A percentile compares a stretch with the other conserved stretches of the same genome.
Evolutionary conservation across 768 basidiomycete genomes (phyloP).

Genomic region (Tulasnella sp.): DNA sequence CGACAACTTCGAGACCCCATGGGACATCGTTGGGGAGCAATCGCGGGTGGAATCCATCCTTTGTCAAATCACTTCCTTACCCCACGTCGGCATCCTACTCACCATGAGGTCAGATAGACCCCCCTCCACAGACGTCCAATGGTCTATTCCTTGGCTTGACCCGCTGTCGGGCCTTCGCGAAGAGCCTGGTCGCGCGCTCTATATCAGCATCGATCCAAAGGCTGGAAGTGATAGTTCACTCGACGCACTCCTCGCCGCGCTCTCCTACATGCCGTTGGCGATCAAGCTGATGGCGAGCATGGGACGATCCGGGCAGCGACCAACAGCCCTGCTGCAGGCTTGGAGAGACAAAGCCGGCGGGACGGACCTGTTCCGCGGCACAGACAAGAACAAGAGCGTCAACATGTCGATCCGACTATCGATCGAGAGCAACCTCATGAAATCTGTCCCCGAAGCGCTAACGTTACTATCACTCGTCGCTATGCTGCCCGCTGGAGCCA

Average conservation of each 20-base stretch:
- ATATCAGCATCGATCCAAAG: background rate
- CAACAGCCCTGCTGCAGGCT: background rate
- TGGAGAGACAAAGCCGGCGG: background rate
- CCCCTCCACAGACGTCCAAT: background rate
- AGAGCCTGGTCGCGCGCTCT: background rate
- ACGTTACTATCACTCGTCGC: background rate
- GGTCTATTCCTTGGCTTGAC: background rate
- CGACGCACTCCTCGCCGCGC: background rate
- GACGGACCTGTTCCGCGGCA: no score
- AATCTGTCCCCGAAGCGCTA: background rate
- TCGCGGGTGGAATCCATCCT: background rate
- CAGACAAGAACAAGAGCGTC: background rate
- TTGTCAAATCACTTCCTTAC: background rate
- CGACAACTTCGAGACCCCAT: background rate
- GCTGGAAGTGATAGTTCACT: background rate
- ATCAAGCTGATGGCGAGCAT: background rate
- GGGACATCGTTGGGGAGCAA: background rate
- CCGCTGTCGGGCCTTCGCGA: background rate
- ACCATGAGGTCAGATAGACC: background rate
- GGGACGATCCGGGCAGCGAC: background rate
- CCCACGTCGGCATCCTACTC: background rate
- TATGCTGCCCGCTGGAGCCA: background rate
- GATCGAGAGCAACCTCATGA: background rate
- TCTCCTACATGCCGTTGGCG: background rate
- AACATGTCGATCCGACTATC: background rate